A percentile compares a stretch with the other conserved stretches of the same genome.
Conservation (phyloP, 176 grass and related monocot genomes). For the Metroxylon sagu region DNA sequence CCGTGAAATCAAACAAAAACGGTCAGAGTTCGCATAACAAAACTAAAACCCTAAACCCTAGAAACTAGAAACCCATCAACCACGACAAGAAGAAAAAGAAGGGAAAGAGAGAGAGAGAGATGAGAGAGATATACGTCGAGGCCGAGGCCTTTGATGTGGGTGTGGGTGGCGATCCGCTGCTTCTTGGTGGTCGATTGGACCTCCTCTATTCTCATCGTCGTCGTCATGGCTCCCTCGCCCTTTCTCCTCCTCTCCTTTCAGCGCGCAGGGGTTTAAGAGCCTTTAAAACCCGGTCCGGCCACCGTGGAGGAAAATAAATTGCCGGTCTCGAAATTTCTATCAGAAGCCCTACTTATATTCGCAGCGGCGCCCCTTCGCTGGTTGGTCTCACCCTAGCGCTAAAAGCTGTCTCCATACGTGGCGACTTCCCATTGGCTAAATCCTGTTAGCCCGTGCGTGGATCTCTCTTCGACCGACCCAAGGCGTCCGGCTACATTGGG, state of each 20-base stretch:
- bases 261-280: no score
- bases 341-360: no score
- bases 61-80: background rate
- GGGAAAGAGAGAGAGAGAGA: slow-evolving; percentile 1
- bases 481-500: no score
- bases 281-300: no score
- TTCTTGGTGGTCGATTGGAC: slow-evolving; percentile 89
- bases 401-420: no score
- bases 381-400: no score
- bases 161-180: slow-evolving; percentile 84
- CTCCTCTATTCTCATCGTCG: slow-evolving; percentile 89
- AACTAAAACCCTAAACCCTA: background rate
- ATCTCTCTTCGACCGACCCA: no score
- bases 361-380: no score
- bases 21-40: background rate
- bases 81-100: slow-evolving; percentile 8
- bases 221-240: background rate
- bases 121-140: slow-evolving; percentile 49
- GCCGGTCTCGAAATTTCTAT: no score
- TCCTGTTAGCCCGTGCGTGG: no score
- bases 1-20: background rate
- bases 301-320: no score
- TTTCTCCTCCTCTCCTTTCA: slow-evolving; percentile 1
- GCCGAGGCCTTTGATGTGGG: slow-evolving; percentile 96
- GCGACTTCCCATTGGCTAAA: no score